A percentile compares a stretch with the other conserved stretches of the same genome.
Conservation (phyloP, 331 rosid species). For the Quercus phellos region DNA sequence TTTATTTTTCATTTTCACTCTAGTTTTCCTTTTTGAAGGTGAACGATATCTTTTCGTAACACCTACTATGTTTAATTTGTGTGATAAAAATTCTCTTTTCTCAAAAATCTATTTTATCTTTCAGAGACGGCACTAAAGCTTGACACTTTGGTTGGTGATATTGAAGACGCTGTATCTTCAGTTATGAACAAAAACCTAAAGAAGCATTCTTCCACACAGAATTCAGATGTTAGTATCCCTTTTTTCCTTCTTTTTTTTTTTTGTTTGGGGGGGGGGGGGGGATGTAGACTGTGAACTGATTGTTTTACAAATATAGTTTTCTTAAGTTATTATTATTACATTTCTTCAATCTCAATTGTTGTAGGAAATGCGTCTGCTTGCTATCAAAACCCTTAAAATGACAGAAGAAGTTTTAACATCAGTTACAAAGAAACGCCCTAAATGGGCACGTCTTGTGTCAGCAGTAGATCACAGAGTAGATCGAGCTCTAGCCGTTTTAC, state of each 20-base stretch:
- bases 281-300: neutral
- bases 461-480: slow-evolving; percentile 90
- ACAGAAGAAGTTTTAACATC: slow-evolving; percentile 60
- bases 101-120: slow-evolving; percentile 29
- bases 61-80: slow-evolving; percentile 3
- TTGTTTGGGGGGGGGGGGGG: neutral
- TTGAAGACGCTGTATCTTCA: slow-evolving; percentile 80
- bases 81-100: slow-evolving; percentile 1
- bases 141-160: slow-evolving; percentile 77
- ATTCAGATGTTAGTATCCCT: slow-evolving; percentile 62
- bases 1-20: neutral
- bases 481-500: slow-evolving; percentile 77
- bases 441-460: slow-evolving; percentile 74
- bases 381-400: slow-evolving; percentile 59
- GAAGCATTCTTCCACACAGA: slow-evolving; percentile 45
- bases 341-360: slow-evolving; percentile 29
- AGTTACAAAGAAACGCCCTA: slow-evolving; percentile 60
- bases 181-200: slow-evolving; percentile 59
- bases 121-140: slow-evolving; percentile 88
- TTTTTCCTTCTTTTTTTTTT: neutral
- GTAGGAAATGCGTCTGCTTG: slow-evolving; percentile 61
- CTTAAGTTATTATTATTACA: slow-evolving; percentile 1
- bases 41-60: neutral
- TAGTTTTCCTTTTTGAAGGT: neutral
- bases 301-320: neutral